These are phyloP conservation scores for Daedaleopsis nitida DNA, from an alignment of 768 basidiomycete species.

Conservation along the genomic window DNA sequence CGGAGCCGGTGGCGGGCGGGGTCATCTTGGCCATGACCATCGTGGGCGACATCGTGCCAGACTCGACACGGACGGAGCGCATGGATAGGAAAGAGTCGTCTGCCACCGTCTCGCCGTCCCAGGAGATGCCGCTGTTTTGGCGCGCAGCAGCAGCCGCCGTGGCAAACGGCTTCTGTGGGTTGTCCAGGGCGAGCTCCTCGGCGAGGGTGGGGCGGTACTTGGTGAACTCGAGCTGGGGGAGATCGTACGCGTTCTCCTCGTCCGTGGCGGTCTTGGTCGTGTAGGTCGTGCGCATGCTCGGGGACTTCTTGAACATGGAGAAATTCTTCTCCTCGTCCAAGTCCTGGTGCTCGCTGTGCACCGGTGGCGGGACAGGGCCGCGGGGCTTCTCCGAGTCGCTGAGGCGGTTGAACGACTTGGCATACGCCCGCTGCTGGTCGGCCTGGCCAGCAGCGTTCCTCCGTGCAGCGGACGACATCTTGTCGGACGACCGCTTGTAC, in stretches of 20 bases:
- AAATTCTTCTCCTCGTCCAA: constrained; percentile 33
- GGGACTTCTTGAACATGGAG: constrained; percentile 54
- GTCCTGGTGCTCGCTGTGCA: constrained; percentile 15
- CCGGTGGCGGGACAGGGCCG: constrained; percentile 35
- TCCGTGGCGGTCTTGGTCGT: constrained; percentile 47
- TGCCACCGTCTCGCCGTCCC: constrained; percentile 50
- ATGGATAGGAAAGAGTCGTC: constrained; percentile 54
- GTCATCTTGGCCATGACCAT: constrained; percentile 59
- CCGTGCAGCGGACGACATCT: constrained; percentile 30
- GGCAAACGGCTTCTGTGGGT: constrained; percentile 46
- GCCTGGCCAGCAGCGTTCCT: constrained; percentile 40
- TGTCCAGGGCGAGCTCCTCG: constrained; percentile 48
- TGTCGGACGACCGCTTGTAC: constrained; percentile 51
- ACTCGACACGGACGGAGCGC: constrained; percentile 40
- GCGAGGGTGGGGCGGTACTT: constrained; percentile 58
- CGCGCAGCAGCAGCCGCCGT: constrained; percentile 36
- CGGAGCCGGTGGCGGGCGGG: constrained; percentile 53
- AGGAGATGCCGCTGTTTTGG: constrained; percentile 45
- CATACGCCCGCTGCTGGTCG: constrained; percentile 46
- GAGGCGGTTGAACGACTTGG: constrained; percentile 58
- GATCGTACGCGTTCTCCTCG: constrained; percentile 22
- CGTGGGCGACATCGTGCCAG: constrained; percentile 52
- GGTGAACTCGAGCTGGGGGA: constrained; percentile 46
- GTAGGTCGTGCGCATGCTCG: constrained; percentile 55
- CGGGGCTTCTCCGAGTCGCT: constrained; percentile 51